These are phyloP conservation scores for Torulaspora franciscae DNA, from an alignment of 805 yeast genomes.

Conservation along the genomic window DNA sequence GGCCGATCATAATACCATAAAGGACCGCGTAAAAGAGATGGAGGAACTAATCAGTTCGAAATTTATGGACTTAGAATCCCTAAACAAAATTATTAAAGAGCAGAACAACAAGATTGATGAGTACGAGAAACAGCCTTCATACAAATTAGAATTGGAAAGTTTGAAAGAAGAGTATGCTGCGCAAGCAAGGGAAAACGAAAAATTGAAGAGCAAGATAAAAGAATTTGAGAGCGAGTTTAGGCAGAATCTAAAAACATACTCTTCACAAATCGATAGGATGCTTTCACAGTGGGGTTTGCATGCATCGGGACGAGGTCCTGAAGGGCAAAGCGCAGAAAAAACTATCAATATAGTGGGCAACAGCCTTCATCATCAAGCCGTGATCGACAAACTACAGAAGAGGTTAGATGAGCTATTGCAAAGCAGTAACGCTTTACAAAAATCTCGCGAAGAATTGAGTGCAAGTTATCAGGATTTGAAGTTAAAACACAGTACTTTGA, in stretches of 20 bases:
- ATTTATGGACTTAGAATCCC: conserved; percentile 45
- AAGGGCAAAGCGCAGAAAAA: conserved; percentile 13
- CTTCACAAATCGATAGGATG: conserved; percentile 28
- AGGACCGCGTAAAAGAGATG: conserved; percentile 41
- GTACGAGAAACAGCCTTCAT: conserved; percentile 41
- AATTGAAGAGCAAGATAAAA: conserved; percentile 38
- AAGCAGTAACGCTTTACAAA: conserved; percentile 43
- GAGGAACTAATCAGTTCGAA: conserved; percentile 52
- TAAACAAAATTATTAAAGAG: conserved; percentile 50
- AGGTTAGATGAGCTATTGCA: conserved; percentile 53
- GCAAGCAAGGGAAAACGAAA: conserved; percentile 42
- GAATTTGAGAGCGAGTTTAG: conserved; percentile 34
- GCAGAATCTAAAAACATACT: conserved; percentile 28
- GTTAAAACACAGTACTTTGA: conserved; percentile 27
- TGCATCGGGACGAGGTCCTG: conserved; percentile 1
- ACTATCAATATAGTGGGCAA: conserved; percentile 13
- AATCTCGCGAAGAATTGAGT: conserved; percentile 33
- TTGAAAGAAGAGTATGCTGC: conserved; percentile 45
- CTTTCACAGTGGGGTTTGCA: conserved; percentile 25
- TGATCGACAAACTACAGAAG: conserved; percentile 43
- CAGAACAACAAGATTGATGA: conserved; percentile 48
- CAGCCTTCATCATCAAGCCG: conserved; percentile 23
- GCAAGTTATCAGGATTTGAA: conserved; percentile 33
- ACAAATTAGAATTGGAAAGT: conserved; percentile 44
- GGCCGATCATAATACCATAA: conserved; percentile 43